Conservation (phyloP, 2,329 filamentous ascomycete genomes). For the Paecilomyces dactylethromorphus region DNA sequence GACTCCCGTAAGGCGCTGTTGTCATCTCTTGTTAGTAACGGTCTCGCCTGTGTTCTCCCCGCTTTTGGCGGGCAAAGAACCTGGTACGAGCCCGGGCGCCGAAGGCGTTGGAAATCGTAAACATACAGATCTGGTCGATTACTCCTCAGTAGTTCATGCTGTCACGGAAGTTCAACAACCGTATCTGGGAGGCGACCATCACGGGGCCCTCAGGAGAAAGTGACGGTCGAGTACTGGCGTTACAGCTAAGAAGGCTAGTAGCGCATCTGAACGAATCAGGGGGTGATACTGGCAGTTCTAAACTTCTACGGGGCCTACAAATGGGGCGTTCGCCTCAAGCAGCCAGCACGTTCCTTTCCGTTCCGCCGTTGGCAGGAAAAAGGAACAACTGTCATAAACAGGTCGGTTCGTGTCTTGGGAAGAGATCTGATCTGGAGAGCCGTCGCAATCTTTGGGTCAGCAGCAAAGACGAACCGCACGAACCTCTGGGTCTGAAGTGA, state of each 20-base stretch:
- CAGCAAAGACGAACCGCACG: neutral
- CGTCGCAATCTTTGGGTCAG: neutral
- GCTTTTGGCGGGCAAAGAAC: neutral
- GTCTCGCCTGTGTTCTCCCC: neutral
- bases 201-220: slow-evolving; percentile 47
- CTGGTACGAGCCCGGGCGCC: neutral
- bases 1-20: neutral
- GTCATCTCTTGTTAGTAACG: neutral
- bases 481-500: neutral
- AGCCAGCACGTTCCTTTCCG: slow-evolving; percentile 12
- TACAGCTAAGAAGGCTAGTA: slow-evolving; percentile 14
- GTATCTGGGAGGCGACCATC: slow-evolving; percentile 30
- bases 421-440: neutral
- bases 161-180: neutral
- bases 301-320: neutral
- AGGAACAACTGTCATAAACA: neutral
- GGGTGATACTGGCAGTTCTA: neutral
- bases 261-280: slow-evolving; percentile 11
- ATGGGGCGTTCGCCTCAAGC: slow-evolving; percentile 7
- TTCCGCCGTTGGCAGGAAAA: slow-evolving; percentile 4
- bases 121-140: neutral
- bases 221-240: slow-evolving; percentile 5
- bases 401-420: too few species aligned
- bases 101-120: neutral
- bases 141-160: neutral